Evolutionary conservation across 2,329 filamentous ascomycete species (phyloP), one percentile per base, ranked within the genome.

Genomic region (Magnaporthiopsis rhizophila): DNA sequence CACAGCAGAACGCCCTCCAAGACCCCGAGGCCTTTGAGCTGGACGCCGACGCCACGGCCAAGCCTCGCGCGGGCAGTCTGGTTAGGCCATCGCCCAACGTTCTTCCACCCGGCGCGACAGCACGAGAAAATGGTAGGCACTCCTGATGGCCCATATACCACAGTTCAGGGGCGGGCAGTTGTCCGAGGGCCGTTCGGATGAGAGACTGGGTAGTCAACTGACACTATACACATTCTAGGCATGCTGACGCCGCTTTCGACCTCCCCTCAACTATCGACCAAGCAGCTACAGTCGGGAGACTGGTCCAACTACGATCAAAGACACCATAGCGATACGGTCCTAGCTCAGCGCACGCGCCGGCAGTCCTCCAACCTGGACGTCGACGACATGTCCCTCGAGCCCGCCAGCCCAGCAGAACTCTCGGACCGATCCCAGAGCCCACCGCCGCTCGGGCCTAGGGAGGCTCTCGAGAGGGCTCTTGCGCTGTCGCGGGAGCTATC

Each of bases 401-500:
- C 77, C 64, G 74, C 72, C 50, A 76, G 80, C 64, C 74, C 75
- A 65, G 70, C 73, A 21, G 66, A 70, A 5, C 67, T 72, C 50
- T 83, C 84, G 1, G 83, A 86, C 59, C 77, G 90, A 65, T 90
- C 92, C 0, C 81, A 84, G n/a, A 96, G 91, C 69, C 91, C 92
- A 0, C 90, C 91, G 7, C 88, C 88, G 0, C 72, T 93, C 24
- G 85, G 87, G 0, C 83, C 86, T 0, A 82, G 83, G 61, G 91
- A 96, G 73, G 94, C 93, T 9, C 83, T 96, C 65, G 87, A 91
- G 66, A 87, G 95, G 68, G 95, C 95, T 9, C 86, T 90, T 72
- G 87, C 89, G 34, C 81, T 99, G 13, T 97, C 94, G 12, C 90
- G 91, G 73, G 93, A 93, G 74, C 83, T 99, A 3, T 91, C 91